These are phyloP conservation scores for Fraxinus baroniana DNA, from an alignment of 305 asterid species.

Conservation along the genomic window DNA sequence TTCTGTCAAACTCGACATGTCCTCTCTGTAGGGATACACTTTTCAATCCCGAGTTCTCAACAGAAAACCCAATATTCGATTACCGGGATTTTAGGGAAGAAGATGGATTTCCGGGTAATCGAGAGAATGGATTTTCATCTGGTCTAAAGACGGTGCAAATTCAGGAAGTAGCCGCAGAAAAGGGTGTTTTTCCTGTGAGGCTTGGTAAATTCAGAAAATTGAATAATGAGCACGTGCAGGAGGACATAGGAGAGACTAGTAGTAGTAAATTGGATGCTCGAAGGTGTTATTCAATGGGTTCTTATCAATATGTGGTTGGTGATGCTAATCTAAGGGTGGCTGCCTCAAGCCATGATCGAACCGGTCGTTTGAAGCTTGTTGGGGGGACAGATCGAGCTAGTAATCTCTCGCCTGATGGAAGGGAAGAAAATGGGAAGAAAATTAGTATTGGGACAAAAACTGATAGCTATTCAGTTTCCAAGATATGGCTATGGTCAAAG, in stretches of 20 bases:
- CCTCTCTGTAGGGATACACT: constrained; percentile 94
- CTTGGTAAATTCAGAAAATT: constrained; percentile 82
- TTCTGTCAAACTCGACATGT: constrained; percentile 82
- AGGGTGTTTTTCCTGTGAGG: constrained; percentile 77
- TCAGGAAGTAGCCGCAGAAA: constrained; percentile 53
- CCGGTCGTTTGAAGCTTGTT: constrained; percentile 22
- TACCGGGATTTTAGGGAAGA: constrained; percentile 69
- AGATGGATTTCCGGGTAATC: constrained; percentile 43
- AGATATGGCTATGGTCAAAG: constrained; percentile 97
- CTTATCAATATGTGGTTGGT: constrained; percentile 87
- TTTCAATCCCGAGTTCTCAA: constrained; percentile 69
- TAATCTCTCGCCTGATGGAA: constrained; percentile 29
- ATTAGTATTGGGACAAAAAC: constrained; percentile 69
- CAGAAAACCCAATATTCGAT: constrained; percentile 79
- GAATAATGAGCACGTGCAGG: constrained; percentile 45
- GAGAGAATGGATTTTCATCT: constrained; percentile 37
- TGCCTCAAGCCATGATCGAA: constrained; percentile 49
- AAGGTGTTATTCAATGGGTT: constrained; percentile 94
- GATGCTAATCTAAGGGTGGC: constrained; percentile 73
- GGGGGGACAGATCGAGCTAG: constrained; percentile 28
- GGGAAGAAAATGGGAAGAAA: constrained; percentile 66
- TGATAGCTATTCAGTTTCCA: constrained; percentile 93
- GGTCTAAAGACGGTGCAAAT: constrained; percentile 56
- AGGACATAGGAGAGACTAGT: constrained; percentile 62
- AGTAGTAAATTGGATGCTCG: constrained; percentile 86